phyloP scores from a whole-genome alignment of 768 basidiomycete genomes.

The Leucosporidium yakuticum region DNA sequence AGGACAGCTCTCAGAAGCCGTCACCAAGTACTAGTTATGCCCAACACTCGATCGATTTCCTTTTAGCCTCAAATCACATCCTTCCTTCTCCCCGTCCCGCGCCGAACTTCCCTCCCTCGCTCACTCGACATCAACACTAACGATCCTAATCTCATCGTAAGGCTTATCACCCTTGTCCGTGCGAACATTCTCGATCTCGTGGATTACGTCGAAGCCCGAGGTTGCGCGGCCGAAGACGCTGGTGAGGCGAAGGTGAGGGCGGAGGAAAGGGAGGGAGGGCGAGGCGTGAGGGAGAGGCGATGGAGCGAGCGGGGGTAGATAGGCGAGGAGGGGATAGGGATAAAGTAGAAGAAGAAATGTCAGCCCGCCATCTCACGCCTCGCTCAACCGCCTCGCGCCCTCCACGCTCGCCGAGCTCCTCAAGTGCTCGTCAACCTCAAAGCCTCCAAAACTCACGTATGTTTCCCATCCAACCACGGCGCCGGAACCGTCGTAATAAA shows the following conservation, averaged over 20 bases:
- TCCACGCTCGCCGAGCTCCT: too few relatives aligned
- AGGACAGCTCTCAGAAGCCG: too few relatives aligned
- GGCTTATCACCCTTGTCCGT: conserved; percentile 44
- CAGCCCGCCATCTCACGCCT: too few relatives aligned
- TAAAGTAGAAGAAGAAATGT: too few relatives aligned
- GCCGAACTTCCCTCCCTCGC: too few relatives aligned
- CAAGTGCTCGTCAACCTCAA: too few relatives aligned
- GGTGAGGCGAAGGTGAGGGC: conserved; percentile 39
- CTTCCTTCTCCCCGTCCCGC: too few relatives aligned
- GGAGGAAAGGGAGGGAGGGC: neutral
- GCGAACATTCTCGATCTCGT: conserved; percentile 62
- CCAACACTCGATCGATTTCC: too few relatives aligned
- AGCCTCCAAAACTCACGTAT: conserved; percentile 41
- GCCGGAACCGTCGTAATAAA: conserved; percentile 95
- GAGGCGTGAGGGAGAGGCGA: neutral
- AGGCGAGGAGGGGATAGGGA: neutral
- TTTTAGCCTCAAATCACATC: too few relatives aligned
- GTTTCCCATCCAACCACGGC: conserved; percentile 58
- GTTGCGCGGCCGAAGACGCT: conserved; percentile 88
- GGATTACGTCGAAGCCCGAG: conserved; percentile 81
- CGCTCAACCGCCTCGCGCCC: too few relatives aligned
- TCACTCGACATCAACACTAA: conserved; percentile 30
- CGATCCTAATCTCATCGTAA: conserved; percentile 38
- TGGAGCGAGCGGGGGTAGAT: neutral
- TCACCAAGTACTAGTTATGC: too few relatives aligned